Conservation (phyloP, 495 filamentous ascomycete species). For the Aspergillus steynii region DNA sequence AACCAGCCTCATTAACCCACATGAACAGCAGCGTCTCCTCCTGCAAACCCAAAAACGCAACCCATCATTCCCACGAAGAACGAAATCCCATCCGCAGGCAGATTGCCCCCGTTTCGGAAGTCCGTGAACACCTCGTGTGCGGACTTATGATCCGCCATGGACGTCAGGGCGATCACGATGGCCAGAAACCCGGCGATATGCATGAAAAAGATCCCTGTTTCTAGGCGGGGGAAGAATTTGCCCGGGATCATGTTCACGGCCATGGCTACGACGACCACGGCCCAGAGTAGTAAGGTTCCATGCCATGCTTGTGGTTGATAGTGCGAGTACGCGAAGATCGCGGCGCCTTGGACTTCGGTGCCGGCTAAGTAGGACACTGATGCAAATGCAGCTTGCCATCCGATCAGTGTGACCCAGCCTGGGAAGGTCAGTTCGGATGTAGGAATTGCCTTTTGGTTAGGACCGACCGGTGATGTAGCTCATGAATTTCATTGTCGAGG, state of each 20-base stretch:
- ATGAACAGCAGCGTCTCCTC: constrained; percentile 40
- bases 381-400: constrained; percentile 45
- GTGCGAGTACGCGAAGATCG: constrained; percentile 32
- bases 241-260: constrained; percentile 42
- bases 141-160: constrained; percentile 41
- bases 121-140: constrained; percentile 44
- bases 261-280: constrained; percentile 33
- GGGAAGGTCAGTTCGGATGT: background rate
- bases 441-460: background rate
- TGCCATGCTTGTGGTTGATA: constrained; percentile 45
- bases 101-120: constrained; percentile 48
- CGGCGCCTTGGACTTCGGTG: constrained; percentile 43
- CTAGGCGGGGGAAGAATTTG: constrained; percentile 42
- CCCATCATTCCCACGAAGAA: constrained; percentile 44
- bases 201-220: constrained; percentile 45
- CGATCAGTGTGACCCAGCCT: constrained; percentile 47
- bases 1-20: constrained; percentile 19
- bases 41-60: constrained; percentile 41
- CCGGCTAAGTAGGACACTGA: constrained; percentile 41
- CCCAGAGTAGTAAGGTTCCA: constrained; percentile 44
- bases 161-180: constrained; percentile 49
- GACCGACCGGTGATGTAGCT: constrained; percentile 47
- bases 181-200: constrained; percentile 53
- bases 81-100: constrained; percentile 40
- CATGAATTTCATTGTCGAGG: constrained; percentile 35